Evolutionary conservation across 2,329 filamentous ascomycete genomes (phyloP).

Genomic region (Talaromyces piceae): DNA sequence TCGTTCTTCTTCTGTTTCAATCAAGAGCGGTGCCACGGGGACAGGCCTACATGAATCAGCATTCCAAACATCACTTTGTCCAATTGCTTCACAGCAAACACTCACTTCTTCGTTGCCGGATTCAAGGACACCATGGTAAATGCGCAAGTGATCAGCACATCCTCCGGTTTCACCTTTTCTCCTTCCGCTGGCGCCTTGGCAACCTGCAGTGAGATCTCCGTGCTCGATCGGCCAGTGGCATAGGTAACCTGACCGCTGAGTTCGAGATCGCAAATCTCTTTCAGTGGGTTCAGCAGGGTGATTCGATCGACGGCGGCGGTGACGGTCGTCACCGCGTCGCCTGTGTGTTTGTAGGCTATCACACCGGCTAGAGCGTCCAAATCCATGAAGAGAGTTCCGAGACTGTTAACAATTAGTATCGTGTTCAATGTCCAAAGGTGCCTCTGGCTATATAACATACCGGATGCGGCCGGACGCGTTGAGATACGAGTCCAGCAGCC

Average conservation of each 20-base stretch:
- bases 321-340: slow-evolving; percentile 56
- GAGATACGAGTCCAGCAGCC: slow-evolving; percentile 69
- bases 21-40: slow-evolving; percentile 52
- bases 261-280: slow-evolving; percentile 71
- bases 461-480: slow-evolving; percentile 69
- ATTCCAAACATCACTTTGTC: not conserved
- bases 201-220: slow-evolving; percentile 68
- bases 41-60: slow-evolving; percentile 42
- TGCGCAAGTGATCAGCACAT: slow-evolving; percentile 62
- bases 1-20: slow-evolving; percentile 60
- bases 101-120: slow-evolving; percentile 56
- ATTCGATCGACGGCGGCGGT: slow-evolving; percentile 59
- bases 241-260: slow-evolving; percentile 63
- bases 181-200: slow-evolving; percentile 58
- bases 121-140: slow-evolving; percentile 74
- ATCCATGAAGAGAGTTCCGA: slow-evolving; percentile 72
- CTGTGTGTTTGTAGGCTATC: slow-evolving; percentile 66
- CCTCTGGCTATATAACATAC: slow-evolving; percentile 24
- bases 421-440: no score
- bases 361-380: slow-evolving; percentile 70
- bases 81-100: not conserved
- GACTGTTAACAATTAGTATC: slow-evolving; percentile 28
- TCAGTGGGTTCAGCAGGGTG: slow-evolving; percentile 62
- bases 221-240: slow-evolving; percentile 63
- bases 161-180: slow-evolving; percentile 48